These are phyloP conservation scores for Metschnikowia lunata DNA, from an alignment of 805 yeast genomes.

Conservation along the genomic window DNA sequence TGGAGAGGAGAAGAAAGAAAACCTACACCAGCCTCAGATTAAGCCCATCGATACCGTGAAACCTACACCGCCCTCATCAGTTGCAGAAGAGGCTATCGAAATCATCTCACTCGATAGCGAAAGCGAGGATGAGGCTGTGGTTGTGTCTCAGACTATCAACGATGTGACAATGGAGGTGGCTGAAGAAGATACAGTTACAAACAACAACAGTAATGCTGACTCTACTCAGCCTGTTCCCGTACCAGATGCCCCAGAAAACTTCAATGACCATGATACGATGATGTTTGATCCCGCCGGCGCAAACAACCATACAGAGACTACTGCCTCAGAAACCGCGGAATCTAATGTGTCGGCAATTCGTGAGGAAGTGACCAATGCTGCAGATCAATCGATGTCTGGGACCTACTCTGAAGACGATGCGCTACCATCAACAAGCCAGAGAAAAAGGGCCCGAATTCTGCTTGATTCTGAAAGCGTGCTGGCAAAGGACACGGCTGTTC, in stretches of 20 bases:
- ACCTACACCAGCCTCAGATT: too few relatives aligned
- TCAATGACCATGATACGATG: not conserved
- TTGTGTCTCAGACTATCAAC: too few relatives aligned
- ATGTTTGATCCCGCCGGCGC: not conserved
- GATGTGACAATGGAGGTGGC: too few relatives aligned
- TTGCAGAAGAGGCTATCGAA: slow-evolving; percentile 29
- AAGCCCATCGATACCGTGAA: too few relatives aligned
- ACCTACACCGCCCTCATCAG: not conserved
- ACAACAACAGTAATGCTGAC: too few relatives aligned
- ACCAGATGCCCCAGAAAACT: not conserved
- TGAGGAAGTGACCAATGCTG: too few relatives aligned
- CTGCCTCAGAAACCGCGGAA: too few relatives aligned
- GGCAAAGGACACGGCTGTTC: not conserved
- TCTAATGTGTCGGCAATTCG: too few relatives aligned
- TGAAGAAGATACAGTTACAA: too few relatives aligned
- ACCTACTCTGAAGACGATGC: not conserved
- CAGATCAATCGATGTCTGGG: too few relatives aligned
- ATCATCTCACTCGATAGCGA: slow-evolving; percentile 51
- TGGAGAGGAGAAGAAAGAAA: not conserved
- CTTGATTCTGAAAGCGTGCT: slow-evolving; percentile 1
- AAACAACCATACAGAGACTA: not conserved
- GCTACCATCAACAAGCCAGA: not conserved
- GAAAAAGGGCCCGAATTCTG: slow-evolving; percentile 5
- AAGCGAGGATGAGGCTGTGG: slow-evolving; percentile 33
- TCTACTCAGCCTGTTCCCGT: not conserved